A percentile compares a stretch with the other conserved stretches of the same genome.
Conservation (phyloP, 129 eudicot genomes). For the Calendula officinalis region DNA sequence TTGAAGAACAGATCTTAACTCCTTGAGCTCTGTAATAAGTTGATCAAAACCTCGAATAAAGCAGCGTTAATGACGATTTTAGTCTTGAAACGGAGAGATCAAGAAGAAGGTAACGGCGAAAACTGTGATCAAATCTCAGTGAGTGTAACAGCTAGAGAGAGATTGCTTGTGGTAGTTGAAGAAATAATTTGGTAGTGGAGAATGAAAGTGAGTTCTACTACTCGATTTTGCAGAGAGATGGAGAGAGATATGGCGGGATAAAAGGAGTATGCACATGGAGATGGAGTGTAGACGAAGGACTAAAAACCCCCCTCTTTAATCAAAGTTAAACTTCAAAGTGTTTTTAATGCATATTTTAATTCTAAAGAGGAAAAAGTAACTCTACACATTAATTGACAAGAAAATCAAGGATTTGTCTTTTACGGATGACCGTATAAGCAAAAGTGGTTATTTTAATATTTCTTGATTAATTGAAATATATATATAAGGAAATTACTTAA, state of each 20-base stretch:
- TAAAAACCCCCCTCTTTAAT: conserved; percentile 28
- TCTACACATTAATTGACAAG: neutral
- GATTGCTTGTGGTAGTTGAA: neutral
- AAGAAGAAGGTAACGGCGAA: conserved; percentile 15
- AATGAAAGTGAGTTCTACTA: conserved; percentile 4
- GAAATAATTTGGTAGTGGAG: conserved; percentile 4
- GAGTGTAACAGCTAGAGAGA: conserved; percentile 14
- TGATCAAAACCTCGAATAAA: conserved; percentile 13
- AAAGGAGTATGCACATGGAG: conserved; percentile 30
- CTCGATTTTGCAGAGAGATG: neutral
- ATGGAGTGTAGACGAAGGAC: conserved; percentile 33
- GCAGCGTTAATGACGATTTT: conserved; percentile 3
- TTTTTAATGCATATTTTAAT: neutral
- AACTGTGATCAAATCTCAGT: neutral
- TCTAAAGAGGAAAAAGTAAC: neutral
- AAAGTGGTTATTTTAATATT: neutral
- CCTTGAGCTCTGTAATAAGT: conserved; percentile 1
- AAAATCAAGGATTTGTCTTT: neutral
- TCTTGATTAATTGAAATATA: too few relatives aligned
- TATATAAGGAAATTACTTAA: too few relatives aligned
- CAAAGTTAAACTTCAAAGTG: conserved; percentile 14
- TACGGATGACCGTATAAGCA: neutral
- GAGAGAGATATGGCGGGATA: conserved; percentile 27
- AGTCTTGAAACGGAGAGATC: neutral
- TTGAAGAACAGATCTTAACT: conserved; percentile 14